These are phyloP conservation scores for Talaromyces sp. DNA, from an alignment of 2,329 filamentous ascomycete genomes.

Conservation along the genomic window DNA sequence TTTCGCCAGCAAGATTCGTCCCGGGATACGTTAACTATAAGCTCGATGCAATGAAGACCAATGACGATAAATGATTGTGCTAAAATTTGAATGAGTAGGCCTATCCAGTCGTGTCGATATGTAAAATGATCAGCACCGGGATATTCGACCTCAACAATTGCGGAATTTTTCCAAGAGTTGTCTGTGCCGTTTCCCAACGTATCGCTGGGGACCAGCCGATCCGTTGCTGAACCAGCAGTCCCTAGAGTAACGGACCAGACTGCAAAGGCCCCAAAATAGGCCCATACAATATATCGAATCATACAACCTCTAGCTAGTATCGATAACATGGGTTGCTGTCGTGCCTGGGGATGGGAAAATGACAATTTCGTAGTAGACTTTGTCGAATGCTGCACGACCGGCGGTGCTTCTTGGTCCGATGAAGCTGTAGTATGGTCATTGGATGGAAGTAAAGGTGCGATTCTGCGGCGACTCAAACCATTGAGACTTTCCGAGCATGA, in stretches of 20 bases:
- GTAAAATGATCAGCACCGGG: neutral
- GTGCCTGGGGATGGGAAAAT: neutral
- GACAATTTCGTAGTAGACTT: neutral
- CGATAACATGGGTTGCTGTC: neutral
- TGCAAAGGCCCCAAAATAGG: conserved; percentile 2
- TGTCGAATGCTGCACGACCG: neutral
- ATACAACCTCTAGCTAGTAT: neutral
- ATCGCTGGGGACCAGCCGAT: neutral
- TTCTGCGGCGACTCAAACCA: neutral
- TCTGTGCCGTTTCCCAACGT: neutral
- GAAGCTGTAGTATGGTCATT: neutral
- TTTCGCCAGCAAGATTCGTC: conserved; percentile 6
- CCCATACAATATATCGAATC: conserved; percentile 4
- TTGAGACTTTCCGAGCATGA: neutral
- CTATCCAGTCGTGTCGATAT: neutral
- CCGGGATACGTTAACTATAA: neutral
- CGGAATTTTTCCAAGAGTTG: neutral
- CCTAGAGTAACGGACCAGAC: neutral
- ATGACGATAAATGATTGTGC: neutral
- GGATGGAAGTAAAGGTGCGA: neutral
- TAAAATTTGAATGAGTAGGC: neutral
- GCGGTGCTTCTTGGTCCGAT: neutral
- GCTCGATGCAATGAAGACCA: conserved; percentile 5
- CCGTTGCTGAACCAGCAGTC: neutral
- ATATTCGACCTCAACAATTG: neutral